Base-by-base conservation (phyloP, 1,284 basidiomycete species). In the Cystobasidium pallidum region DNA sequence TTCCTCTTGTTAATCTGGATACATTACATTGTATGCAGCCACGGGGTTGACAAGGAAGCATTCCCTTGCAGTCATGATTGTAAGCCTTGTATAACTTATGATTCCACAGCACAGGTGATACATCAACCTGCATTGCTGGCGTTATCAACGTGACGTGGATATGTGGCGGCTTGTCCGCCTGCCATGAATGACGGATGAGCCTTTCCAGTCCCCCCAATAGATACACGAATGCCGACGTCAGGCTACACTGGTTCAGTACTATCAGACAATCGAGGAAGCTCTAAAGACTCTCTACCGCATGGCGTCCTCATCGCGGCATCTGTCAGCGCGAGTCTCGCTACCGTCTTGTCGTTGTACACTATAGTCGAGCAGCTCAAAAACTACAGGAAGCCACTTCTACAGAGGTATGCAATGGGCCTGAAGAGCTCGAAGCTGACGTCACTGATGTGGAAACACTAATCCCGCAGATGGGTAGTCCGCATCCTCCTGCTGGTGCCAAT, bases 401-500 rank as follows among this genome's bases (percentile, higher is more conserved):
- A 94, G 83, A 43, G 68, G 73, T 71, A 11, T 4, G 41, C 26
- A 24, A 10, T 21, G 13, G 28, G 1, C 17, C 4, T 1, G 39
- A 26, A 8, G 7, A 47, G 32, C 15, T 2, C n/a, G 45, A n/a
- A n/a, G 11, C 51, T n/a, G 7, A n/a, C n/a, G 24, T 30, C 43
- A 13, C 8, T 62, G 39, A 59, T 54, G 19, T 75, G 79, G 59
- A 81, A 81, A 59, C 78, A 79, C 72, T 78, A 80, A 7, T 39
- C 70, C 79, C 80, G 10, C 78, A 91, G 93, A 76, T 91, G 92
- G 86, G 94, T 98, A 61, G 87, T 98, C 49, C 86, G 96, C 73
- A 96, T 99, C 79, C 91, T 99, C 88, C 78, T 98, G 77, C 98
- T 98, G 94, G 92, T 97, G 2, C 93, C 94, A 1, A 84, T 98